phyloP scores from a whole-genome alignment of 2,329 filamentous ascomycete genomes.

The Pleurostoma richardsiae region DNA sequence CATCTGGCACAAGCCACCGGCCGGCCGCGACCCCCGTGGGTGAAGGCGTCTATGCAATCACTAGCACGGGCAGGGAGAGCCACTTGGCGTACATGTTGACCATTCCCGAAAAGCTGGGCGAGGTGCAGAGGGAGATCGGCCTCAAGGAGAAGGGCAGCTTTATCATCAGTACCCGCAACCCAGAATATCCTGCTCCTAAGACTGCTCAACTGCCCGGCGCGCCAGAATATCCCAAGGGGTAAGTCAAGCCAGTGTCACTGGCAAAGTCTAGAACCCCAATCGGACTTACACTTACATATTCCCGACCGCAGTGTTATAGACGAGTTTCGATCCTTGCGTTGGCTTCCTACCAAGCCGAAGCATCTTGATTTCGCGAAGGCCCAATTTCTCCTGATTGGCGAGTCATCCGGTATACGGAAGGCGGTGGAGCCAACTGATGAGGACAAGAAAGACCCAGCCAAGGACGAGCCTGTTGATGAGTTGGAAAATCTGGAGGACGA shows the following conservation, averaged over 20 bases:
- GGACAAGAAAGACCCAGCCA: slow-evolving; percentile 51
- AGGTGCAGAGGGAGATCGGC: slow-evolving; percentile 72
- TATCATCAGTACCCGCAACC: slow-evolving; percentile 76
- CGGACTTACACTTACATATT: slow-evolving; percentile 3
- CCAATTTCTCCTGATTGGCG: slow-evolving; percentile 76
- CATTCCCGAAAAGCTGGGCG: slow-evolving; percentile 61
- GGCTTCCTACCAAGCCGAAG: slow-evolving; percentile 68
- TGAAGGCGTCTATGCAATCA: slow-evolving; percentile 82
- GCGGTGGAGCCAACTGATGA: slow-evolving; percentile 49
- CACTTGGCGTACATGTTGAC: slow-evolving; percentile 80
- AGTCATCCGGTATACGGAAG: slow-evolving; percentile 51
- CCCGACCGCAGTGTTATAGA: slow-evolving; percentile 51
- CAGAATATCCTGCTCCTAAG: slow-evolving; percentile 60
- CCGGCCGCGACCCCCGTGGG: slow-evolving; percentile 71
- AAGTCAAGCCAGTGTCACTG: slow-evolving; percentile 20
- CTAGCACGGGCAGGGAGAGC: slow-evolving; percentile 62
- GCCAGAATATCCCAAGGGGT: slow-evolving; percentile 68
- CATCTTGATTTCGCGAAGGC: slow-evolving; percentile 71
- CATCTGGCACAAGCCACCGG: slow-evolving; percentile 60
- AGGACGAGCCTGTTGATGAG: slow-evolving; percentile 63
- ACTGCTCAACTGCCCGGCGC: slow-evolving; percentile 57
- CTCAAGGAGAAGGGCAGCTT: slow-evolving; percentile 69
- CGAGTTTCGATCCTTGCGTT: slow-evolving; percentile 68
- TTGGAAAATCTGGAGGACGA: slow-evolving; percentile 72
- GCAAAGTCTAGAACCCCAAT: too few species aligned